Base-by-base conservation (phyloP, 192 early-diverging fungal species). In the Linnemannia elongata region DNA sequence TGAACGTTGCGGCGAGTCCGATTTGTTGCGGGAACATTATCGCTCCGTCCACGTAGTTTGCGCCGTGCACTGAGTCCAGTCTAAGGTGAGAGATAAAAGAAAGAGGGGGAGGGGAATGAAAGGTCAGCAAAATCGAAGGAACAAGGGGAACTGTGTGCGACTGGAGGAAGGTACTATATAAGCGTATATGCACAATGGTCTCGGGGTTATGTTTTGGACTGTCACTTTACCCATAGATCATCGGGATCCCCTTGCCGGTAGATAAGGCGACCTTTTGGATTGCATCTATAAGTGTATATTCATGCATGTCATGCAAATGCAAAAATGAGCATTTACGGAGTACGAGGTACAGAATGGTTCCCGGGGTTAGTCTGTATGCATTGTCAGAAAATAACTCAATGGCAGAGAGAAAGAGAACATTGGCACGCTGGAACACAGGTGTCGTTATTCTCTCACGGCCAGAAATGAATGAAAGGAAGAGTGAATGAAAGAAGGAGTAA, bases 21-120 rank as follows among this genome's bases (percentile, higher is more conserved):
- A 92, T 92, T 39, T 92, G 91, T 18, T 92, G 90, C 0, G 93
- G 94, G 80, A 94, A 94, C 39, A 94, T 79, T 4, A 88, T 84
- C 22, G 89, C 90, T 36, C 91, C 91, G 81, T 92, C 91, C 66
- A 94, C 89, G 72, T 92, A 94, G 87, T 94, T 92, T 13, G 94
- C 94, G 18, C 94, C 94, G 54, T 93, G 92, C 12, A 94, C 93
- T 20, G 91, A 91, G 78, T 94, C 94, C 27, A 94, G 81, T 10
- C 89, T 90, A 55, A 10, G 33, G 49, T 52, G 49, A 68, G 39
- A 22, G 17, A 74, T 4, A 22, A 52, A 39, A 38, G 81, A 55
- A 60, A 45, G 49, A 68, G 47, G 71, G 4, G 44, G 9, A 38
- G 4, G n/a, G 68, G 38, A 41, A 15, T 22, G 36, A 7, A 41